Base-by-base conservation (phyloP, 257 asterid genomes). In the Plantago major region DNA sequence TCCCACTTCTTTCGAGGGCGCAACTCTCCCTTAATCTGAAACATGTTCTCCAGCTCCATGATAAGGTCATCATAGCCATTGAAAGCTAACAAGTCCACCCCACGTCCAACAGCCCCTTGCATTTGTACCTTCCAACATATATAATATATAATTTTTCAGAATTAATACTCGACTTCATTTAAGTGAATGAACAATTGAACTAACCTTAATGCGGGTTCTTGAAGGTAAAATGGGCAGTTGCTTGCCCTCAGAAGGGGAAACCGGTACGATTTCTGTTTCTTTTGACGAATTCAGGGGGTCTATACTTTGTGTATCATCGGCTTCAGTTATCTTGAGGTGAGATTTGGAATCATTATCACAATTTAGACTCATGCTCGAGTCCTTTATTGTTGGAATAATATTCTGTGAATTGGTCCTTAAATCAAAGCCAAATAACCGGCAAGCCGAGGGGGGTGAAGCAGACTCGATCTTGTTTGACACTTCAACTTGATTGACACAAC, bases 41-140 rank as follows among this genome's bases (percentile, higher is more conserved):
- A 80, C 67, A 77, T 58, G 18, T 56, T 70, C 71, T 80, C 86
- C 46, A 80, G 73, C 60, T 67, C 81, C 1, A 33, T 48, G 19
- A 80, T 61, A 8, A 80, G 83, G 33, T 80, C 77, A 43, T 80
- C 70, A 12, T 80, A 80, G 61, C 83, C 69, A 58, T 60, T 66
- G 49, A 82, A 76, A 12, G 78, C 71, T 33, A 80, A 70, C 81
- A 89, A 79, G 71, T 89, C 96, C 65, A 86, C 85, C 0, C 93
- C 95, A 0, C 96, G 88, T 16, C 95, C 96, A 45, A 89, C 85
- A 42, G 77, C 69, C 69, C 95, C 96, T 71, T 86, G 87, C 95
- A 84, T 89, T 80, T 84, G 95, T 57, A 89, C 96, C 96, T 89
- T 72, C 13, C 55, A 17, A 9, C 59, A 37, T 11, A 6, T 13